Percentiles rank a stretch among this genome's conserved stretches.
These are phyloP conservation scores for Neocallimastix lanati DNA, from an alignment of 192 early-diverging fungal species.

Conservation along the genomic window DNA sequence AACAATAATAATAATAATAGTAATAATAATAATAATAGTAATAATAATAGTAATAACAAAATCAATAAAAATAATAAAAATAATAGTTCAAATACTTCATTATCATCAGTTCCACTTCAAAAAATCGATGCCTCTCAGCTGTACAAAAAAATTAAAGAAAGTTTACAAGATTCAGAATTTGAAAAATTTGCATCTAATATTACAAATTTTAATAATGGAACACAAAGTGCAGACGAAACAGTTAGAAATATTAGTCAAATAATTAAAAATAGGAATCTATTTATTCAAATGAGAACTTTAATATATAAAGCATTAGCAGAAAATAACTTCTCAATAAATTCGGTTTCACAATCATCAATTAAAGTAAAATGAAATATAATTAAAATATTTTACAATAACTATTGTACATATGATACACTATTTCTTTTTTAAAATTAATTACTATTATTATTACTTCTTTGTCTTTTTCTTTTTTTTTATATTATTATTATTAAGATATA, in stretches of 20 bases:
- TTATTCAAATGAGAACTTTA: not conserved
- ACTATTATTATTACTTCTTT: no score
- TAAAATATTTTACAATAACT: no score
- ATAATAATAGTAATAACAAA: not conserved
- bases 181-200: not conserved
- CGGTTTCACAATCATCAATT: not conserved
- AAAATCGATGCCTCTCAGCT: not conserved
- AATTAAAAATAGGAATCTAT: not conserved
- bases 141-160: not conserved
- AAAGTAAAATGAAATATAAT: not conserved
- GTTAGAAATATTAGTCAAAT: not conserved
- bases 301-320: not conserved
- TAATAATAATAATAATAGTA: not conserved
- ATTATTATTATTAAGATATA: no score
- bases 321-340: not conserved
- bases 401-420: no score
- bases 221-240: not conserved
- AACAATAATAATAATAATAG: no score
- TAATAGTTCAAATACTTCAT: not conserved
- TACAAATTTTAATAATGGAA: not conserved
- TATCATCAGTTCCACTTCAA: not conserved
- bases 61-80: not conserved
- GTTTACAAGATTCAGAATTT: not conserved
- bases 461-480: no score
- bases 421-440: no score